Evolutionary conservation across 768 basidiomycete species (phyloP), one percentile per base, ranked within the genome.

Genomic region (Lactifluus volemus): DNA sequence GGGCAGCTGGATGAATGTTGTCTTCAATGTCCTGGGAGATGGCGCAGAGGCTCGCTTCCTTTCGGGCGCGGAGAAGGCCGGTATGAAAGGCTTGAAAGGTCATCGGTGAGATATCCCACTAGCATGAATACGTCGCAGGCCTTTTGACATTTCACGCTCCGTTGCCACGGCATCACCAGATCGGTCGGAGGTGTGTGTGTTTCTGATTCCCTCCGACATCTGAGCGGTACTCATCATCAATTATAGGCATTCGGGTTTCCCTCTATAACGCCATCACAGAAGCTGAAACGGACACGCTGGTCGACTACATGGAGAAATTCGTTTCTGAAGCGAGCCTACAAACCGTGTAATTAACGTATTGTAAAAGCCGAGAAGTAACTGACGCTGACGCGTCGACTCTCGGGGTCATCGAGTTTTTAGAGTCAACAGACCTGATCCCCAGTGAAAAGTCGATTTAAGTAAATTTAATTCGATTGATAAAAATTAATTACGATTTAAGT

Each of bases 1-100:
- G 51, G 81, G 88, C 61, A 98, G 95, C 73, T 89, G 89, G 84
- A 98, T 98, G 96, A 99, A 99, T 71, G 79, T 92, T 15, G 89
- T 92, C 0, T 98, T 98, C 73, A 81, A 83, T 55, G 76, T 95
- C 12, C 65, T 83, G 12, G 88, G 85, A 0, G 85, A 89, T n/a
- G 87, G 80, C 1, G 79, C 78, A 19, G 78, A 97, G 72, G 81
- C 82, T 67, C 73, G 76, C 67, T 98, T 98, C 72, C 70, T 98
- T 65, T 78, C 80, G 19, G 92, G 88, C 10, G 95, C 95, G 0
- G 88, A 92, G 69, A 77, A 76, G 66, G 76, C 72, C 59, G 91
- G 89, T 0, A 85, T 98, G 81, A 86, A 84, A 67, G 89, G 89
- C 38, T 74, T 97, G 58, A 95, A 92, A 72, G 97, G 97, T 0